A percentile compares a stretch with the other conserved stretches of the same genome.
Conservation (phyloP, 768 basidiomycete genomes). For the Mycena vulgaris region DNA sequence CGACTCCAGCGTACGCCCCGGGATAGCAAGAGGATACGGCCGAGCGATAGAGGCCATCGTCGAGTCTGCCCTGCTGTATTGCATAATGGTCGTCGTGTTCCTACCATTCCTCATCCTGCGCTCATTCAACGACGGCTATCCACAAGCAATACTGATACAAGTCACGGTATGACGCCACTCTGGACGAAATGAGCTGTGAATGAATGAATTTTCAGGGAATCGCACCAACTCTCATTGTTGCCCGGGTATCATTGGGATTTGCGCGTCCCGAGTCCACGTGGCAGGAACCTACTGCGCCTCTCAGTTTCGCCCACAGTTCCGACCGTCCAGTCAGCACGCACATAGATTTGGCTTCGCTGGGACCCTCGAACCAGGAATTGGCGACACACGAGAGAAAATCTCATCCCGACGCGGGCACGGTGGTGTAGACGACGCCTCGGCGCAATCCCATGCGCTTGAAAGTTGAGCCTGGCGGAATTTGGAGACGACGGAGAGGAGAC, state of each 20-base stretch:
- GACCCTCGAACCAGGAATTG: no score
- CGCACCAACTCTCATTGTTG: not conserved
- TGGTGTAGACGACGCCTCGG: no score
- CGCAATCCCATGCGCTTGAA: no score
- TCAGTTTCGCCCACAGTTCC: no score
- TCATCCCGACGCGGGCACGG: no score
- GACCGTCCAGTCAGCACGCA: no score
- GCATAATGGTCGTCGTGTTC: not conserved
- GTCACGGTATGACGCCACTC: not conserved
- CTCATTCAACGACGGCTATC: not conserved
- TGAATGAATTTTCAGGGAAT: not conserved
- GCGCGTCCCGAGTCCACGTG: not conserved
- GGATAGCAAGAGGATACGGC: not conserved
- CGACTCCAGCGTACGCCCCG: no score
- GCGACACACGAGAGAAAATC: no score
- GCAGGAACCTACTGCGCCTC: no score
- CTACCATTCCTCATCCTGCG: not conserved
- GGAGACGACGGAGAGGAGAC: no score
- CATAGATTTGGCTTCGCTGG: no score
- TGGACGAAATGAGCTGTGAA: not conserved
- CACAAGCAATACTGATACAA: not conserved
- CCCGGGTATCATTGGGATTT: not conserved
- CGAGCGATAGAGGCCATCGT: slow-evolving; percentile 17
- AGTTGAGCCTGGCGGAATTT: no score
- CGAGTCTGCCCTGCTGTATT: slow-evolving; percentile 18